A percentile compares a stretch with the other conserved stretches of the same genome.
These are phyloP conservation scores for Platanthera guangdongensis DNA, from an alignment of 106 monocot genomes.

Conservation along the genomic window DNA sequence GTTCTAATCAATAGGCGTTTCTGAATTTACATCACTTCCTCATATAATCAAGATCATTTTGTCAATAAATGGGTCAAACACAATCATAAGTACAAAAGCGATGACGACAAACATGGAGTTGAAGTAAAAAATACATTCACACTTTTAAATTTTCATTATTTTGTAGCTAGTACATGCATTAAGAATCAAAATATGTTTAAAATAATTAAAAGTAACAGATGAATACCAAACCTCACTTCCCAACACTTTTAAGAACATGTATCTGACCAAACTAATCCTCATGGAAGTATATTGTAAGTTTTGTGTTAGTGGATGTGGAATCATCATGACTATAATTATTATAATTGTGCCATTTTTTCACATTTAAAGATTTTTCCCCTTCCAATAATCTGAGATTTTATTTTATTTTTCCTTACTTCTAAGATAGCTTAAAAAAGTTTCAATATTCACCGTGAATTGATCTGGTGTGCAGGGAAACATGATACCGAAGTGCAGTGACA, in stretches of 20 bases:
- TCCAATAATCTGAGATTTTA: not conserved
- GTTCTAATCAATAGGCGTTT: not conserved
- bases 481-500: not conserved
- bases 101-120: no score
- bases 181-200: no score
- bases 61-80: not conserved
- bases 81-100: not conserved
- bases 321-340: not conserved
- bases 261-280: no score
- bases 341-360: no score
- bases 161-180: no score
- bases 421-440: not conserved
- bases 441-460: not conserved
- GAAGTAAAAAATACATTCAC: no score
- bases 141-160: no score
- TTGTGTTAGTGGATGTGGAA: not conserved
- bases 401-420: not conserved
- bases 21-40: not conserved
- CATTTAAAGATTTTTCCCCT: not conserved
- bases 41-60: not conserved
- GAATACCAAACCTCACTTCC: no score
- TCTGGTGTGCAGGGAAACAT: constrained; percentile 5
- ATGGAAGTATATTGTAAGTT: not conserved
- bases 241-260: no score
- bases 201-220: no score